These are phyloP conservation scores for Colletotrichum sansevieriae DNA, from an alignment of 2,329 filamentous ascomycete species.

Conservation along the genomic window DNA sequence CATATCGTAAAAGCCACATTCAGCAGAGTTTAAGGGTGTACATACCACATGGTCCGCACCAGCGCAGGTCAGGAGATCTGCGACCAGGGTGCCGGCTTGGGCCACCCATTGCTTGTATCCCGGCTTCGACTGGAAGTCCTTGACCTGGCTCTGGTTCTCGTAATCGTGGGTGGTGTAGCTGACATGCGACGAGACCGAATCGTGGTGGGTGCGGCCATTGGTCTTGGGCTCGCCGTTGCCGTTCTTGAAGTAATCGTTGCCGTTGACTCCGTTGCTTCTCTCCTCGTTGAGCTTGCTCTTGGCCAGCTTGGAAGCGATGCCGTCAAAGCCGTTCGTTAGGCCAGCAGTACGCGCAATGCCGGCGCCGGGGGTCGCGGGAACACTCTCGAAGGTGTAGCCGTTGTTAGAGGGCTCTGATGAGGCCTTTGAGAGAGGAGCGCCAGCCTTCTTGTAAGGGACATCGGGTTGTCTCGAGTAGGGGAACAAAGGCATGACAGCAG, in stretches of 20 bases:
- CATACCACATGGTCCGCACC: conserved; percentile 87
- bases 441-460: conserved; percentile 95
- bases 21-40: conserved; percentile 34
- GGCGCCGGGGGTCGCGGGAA: conserved; percentile 86
- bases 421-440: conserved; percentile 85
- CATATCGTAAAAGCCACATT: neutral
- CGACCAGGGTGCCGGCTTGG: conserved; percentile 94
- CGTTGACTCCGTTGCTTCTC: conserved; percentile 49
- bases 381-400: conserved; percentile 91
- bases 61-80: conserved; percentile 93
- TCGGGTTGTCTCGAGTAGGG: conserved; percentile 97
- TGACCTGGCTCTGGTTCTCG: conserved; percentile 68
- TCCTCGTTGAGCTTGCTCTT: conserved; percentile 71
- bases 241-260: conserved; percentile 43
- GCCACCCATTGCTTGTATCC: conserved; percentile 99
- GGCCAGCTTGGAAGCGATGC: conserved; percentile 78
- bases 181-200: conserved; percentile 56
- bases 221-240: conserved; percentile 51
- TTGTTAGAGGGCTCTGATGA: conserved; percentile 65
- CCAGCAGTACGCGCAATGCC: conserved; percentile 76
- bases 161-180: conserved; percentile 72
- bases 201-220: conserved; percentile 53
- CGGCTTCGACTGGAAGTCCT: conserved; percentile 80
- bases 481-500: conserved; percentile 89
- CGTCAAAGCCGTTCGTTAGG: conserved; percentile 75